Conservation (phyloP, 2,329 filamentous ascomycete genomes). For the Colletotrichum salicis region DNA sequence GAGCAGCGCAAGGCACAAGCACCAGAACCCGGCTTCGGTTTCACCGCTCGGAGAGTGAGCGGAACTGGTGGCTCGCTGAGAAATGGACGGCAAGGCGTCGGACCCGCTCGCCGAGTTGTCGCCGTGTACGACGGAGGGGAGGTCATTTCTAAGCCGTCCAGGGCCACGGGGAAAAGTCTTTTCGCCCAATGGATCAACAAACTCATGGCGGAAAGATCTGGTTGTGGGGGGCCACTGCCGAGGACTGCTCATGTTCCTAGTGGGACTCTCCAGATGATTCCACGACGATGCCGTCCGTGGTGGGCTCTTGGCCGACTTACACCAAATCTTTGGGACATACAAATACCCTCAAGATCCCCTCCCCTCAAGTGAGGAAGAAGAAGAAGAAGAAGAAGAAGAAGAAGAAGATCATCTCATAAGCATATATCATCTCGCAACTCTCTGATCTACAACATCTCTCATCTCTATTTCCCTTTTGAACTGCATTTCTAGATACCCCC, state of each 20-base stretch:
- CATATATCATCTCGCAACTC: not conserved
- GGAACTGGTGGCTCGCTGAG: not conserved
- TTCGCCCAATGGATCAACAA: conserved; percentile 15
- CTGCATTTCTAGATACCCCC: not conserved
- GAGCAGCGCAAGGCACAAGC: not conserved
- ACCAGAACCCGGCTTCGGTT: conserved; percentile 2
- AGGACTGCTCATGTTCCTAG: not conserved
- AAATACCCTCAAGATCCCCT: conserved; percentile 24
- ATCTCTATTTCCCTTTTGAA: not conserved
- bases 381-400: not conserved
- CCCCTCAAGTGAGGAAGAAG: conserved; percentile 8
- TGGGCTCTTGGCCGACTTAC: conserved; percentile 19
- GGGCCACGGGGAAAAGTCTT: conserved; percentile 10
- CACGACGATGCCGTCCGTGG: not conserved
- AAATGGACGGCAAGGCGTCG: not conserved
- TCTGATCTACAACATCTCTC: not conserved
- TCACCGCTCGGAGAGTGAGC: conserved; percentile 20
- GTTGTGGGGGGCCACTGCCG: conserved; percentile 9
- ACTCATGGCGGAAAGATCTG: conserved; percentile 14
- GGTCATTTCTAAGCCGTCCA: conserved; percentile 20
- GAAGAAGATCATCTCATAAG: not conserved
- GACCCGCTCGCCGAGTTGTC: conserved; percentile 33
- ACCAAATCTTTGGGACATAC: conserved; percentile 1
- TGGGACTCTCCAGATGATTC: conserved; percentile 35
- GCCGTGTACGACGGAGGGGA: conserved; percentile 16